phyloP scores from a whole-genome alignment of 768 basidiomycete genomes.

The Collybia sp. region DNA sequence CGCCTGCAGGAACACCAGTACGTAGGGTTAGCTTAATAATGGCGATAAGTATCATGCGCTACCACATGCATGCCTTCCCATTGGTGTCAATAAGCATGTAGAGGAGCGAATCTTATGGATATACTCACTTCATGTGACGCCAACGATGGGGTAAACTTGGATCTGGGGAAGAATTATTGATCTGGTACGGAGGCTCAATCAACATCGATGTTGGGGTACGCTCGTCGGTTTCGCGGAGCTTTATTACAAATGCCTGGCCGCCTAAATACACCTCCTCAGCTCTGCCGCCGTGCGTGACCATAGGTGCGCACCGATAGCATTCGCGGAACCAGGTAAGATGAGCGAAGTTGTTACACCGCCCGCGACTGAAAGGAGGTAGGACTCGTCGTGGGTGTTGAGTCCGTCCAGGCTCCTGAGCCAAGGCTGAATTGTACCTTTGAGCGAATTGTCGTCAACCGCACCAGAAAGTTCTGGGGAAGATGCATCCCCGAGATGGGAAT shows the following conservation, averaged over 20 bases:
- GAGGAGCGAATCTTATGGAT: not conserved
- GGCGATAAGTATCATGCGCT: constrained; percentile 14
- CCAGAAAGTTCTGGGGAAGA: constrained; percentile 49
- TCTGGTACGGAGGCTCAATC: constrained; percentile 66
- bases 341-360: constrained; percentile 80
- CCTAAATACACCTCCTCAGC: constrained; percentile 27
- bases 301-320: constrained; percentile 48
- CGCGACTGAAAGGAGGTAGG: constrained; percentile 63
- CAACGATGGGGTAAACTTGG: constrained; percentile 47
- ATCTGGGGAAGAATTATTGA: constrained; percentile 46
- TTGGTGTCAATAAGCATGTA: constrained; percentile 1
- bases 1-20: constrained; percentile 28
- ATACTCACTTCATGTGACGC: constrained; percentile 71
- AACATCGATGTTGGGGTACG: constrained; percentile 71
- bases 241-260: constrained; percentile 76
- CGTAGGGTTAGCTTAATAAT: not conserved
- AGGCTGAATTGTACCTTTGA: constrained; percentile 38
- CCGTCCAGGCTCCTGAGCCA: constrained; percentile 77
- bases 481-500: constrained; percentile 61
- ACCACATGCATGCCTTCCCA: constrained; percentile 52
- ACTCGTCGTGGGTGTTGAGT: constrained; percentile 76
- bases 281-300: not conserved
- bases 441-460: constrained; percentile 51
- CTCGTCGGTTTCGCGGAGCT: constrained; percentile 68
- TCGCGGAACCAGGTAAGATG: constrained; percentile 69